These are phyloP conservation scores for Beauveria bassiana DNA, from an alignment of 2,329 filamentous ascomycete species.

Conservation along the genomic window DNA sequence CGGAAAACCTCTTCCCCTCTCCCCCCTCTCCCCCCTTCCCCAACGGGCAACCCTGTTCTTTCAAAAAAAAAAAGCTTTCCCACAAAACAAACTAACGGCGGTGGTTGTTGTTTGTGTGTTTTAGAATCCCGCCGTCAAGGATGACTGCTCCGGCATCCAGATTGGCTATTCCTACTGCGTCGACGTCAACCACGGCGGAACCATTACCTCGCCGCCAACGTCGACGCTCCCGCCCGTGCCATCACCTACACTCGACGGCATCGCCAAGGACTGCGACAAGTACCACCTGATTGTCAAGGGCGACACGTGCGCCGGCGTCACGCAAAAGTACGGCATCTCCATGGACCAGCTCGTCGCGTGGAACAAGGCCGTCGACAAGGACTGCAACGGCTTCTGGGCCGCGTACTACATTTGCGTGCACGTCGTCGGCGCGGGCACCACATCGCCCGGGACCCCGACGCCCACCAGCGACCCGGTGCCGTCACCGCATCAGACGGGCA, in stretches of 20 bases:
- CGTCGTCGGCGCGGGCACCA: neutral
- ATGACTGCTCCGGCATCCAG: slow-evolving; percentile 3
- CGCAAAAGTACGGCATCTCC: slow-evolving; percentile 5
- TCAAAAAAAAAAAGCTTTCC: too few relatives aligned
- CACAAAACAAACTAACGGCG: neutral
- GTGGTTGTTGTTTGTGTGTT: too few relatives aligned
- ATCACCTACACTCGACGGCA: neutral
- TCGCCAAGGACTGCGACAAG: slow-evolving; percentile 10
- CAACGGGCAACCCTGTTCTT: neutral
- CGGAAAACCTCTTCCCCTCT: neutral
- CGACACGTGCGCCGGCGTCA: slow-evolving; percentile 9
- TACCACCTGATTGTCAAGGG: slow-evolving; percentile 4
- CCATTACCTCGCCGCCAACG: neutral
- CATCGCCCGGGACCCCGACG: neutral
- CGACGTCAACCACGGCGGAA: slow-evolving; percentile 1
- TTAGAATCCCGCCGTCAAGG: slow-evolving; percentile 12
- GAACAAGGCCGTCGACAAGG: slow-evolving; percentile 7
- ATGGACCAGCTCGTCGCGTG: slow-evolving; percentile 8
- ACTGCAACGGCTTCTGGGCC: neutral
- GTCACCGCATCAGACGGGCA: slow-evolving; percentile 7
- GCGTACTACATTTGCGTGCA: neutral
- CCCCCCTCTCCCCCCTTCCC: neutral
- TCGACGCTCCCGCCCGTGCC: neutral
- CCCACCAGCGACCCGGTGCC: neutral
- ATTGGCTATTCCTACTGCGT: slow-evolving; percentile 12